Conservation (phyloP, 805 yeast species). For the Wickerhamomyces subpelliculosus region DNA sequence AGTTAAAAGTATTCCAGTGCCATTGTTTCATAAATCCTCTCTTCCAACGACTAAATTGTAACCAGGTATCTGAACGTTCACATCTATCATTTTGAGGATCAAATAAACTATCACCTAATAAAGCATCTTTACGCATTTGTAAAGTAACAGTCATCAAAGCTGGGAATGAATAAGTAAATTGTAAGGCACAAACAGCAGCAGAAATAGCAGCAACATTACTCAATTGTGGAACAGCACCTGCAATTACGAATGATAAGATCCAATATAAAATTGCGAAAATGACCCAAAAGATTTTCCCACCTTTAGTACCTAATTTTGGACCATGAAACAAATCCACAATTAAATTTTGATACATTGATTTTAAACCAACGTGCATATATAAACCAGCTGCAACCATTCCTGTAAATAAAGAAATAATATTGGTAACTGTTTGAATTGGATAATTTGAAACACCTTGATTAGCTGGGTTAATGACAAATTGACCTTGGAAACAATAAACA, state of each 20-base stretch:
- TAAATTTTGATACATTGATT: slow-evolving; percentile 31
- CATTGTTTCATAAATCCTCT: slow-evolving; percentile 16
- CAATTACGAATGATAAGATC: slow-evolving; percentile 12
- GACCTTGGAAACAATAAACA: slow-evolving; percentile 39
- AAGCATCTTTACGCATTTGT: slow-evolving; percentile 14
- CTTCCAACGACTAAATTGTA: slow-evolving; percentile 9
- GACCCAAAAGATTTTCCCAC: slow-evolving; percentile 20
- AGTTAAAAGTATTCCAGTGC: slow-evolving; percentile 13
- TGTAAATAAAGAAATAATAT: slow-evolving; percentile 29
- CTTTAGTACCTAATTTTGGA: slow-evolving; percentile 14
- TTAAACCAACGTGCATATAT: slow-evolving; percentile 40
- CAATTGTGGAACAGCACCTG: slow-evolving; percentile 23
- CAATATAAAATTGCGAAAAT: slow-evolving; percentile 8
- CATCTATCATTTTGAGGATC: slow-evolving; percentile 7
- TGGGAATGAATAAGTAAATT: slow-evolving; percentile 21
- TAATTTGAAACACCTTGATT: slow-evolving; percentile 34
- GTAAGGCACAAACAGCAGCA: slow-evolving; percentile 13
- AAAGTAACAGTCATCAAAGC: slow-evolving; percentile 18
- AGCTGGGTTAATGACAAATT: slow-evolving; percentile 36
- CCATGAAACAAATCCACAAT: slow-evolving; percentile 12
- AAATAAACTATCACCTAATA: slow-evolving; percentile 13
- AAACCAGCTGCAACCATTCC: slow-evolving; percentile 38
- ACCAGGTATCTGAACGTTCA: slow-evolving; percentile 7
- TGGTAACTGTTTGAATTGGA: slow-evolving; percentile 30
- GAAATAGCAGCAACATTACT: slow-evolving; percentile 19